These are phyloP conservation scores for Nothomitra cinnamomea DNA, from an alignment of 2,329 filamentous ascomycete species.

Conservation along the genomic window DNA sequence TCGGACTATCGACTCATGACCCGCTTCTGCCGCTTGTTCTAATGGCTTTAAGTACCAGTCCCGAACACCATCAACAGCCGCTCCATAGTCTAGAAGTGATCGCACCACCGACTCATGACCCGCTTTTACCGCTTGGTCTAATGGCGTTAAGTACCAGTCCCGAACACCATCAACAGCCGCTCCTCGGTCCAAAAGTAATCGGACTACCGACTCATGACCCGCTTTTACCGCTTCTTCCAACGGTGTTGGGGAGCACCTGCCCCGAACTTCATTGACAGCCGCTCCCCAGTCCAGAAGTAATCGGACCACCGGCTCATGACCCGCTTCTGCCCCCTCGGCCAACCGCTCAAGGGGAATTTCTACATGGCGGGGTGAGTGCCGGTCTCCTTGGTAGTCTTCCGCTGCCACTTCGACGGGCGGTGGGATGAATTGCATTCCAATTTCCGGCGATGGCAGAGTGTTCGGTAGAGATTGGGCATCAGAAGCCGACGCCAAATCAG, in stretches of 20 bases:
- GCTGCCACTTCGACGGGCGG: background rate
- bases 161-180: background rate
- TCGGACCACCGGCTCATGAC: background rate
- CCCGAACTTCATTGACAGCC: background rate
- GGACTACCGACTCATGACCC: background rate
- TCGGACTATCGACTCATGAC: too few species aligned
- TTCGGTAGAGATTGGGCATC: background rate
- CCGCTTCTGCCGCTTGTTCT: too few species aligned
- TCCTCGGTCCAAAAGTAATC: background rate
- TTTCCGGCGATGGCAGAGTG: background rate
- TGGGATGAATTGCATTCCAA: background rate
- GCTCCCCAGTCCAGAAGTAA: background rate
- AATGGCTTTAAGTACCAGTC: background rate
- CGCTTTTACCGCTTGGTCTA: background rate
- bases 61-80: background rate
- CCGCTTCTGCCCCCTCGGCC: background rate
- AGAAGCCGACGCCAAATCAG: background rate
- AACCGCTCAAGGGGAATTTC: background rate
- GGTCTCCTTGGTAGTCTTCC: background rate
- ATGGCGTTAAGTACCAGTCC: background rate
- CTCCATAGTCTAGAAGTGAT: background rate
- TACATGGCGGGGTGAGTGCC: background rate
- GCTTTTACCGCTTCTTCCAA: background rate
- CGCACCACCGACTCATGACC: background rate
- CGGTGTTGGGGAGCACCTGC: background rate